Evolutionary conservation across 2,329 filamentous ascomycete species (phyloP).

Genomic region (Ophioceras dolichostomum): DNA sequence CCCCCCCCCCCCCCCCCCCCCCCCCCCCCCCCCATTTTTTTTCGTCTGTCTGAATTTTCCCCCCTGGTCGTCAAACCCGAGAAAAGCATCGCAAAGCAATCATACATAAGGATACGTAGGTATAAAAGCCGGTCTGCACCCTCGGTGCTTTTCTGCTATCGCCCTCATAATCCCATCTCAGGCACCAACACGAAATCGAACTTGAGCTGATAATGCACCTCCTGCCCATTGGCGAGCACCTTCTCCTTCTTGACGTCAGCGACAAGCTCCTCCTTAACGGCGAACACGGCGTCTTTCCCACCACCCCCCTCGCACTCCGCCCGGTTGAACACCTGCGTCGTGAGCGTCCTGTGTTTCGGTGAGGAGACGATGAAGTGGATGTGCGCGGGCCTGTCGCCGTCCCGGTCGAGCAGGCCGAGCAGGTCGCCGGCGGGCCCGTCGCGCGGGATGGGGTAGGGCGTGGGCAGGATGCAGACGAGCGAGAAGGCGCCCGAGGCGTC

Average conservation of each 20-base stretch:
- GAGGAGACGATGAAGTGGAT: slow-evolving; percentile 28
- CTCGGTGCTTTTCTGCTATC: too few relatives aligned
- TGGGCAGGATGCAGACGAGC: slow-evolving; percentile 48
- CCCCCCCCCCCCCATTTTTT: too few relatives aligned
- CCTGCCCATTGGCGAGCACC: too few relatives aligned
- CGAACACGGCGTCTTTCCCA: slow-evolving; percentile 28
- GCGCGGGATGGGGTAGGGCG: slow-evolving; percentile 34
- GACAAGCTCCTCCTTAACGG: slow-evolving; percentile 20
- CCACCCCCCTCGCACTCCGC: slow-evolving; percentile 12
- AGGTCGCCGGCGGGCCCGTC: slow-evolving; percentile 22
- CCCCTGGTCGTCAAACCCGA: too few relatives aligned
- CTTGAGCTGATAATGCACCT: slow-evolving; percentile 11
- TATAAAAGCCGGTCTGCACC: too few relatives aligned
- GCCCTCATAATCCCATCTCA: too few relatives aligned
- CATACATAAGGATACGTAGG: too few relatives aligned
- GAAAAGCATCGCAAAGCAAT: too few relatives aligned
- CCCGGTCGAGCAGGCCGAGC: slow-evolving; percentile 19
- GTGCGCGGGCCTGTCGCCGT: slow-evolving; percentile 22
- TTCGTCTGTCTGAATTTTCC: too few relatives aligned
- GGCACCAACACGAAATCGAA: slow-evolving; percentile 12
- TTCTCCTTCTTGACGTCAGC: slow-evolving; percentile 16
- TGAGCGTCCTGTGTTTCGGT: slow-evolving; percentile 46
- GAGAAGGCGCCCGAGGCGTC: slow-evolving; percentile 51
- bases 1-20: too few relatives aligned
- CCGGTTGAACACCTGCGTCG: slow-evolving; percentile 52